A percentile compares a stretch with the other conserved stretches of the same genome.
These are phyloP conservation scores for Backusella tarrabulga DNA, from an alignment of 192 early-diverging fungal species.

Conservation along the genomic window DNA sequence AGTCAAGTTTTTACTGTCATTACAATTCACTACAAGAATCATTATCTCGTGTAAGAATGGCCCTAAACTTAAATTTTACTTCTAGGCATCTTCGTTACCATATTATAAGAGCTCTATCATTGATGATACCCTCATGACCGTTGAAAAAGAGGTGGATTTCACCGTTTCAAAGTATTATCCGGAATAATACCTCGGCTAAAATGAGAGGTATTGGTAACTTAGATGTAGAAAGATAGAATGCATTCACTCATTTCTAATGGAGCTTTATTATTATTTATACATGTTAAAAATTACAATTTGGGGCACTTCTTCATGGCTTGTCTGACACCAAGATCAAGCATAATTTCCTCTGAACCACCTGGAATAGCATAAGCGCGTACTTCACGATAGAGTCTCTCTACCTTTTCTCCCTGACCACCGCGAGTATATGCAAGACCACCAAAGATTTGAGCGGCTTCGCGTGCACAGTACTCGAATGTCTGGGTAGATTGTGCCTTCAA, in stretches of 20 bases:
- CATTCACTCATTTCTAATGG: not conserved
- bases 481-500: constrained; percentile 82
- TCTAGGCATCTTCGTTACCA: no score
- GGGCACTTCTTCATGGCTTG: constrained; percentile 61
- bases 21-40: no score
- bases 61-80: no score
- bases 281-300: not conserved
- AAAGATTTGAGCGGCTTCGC: constrained; percentile 87
- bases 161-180: no score
- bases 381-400: constrained; percentile 85
- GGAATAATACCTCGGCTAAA: no score
- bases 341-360: constrained; percentile 83
- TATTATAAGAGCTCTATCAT: no score
- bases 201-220: no score
- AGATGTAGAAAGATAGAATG: no score
- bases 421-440: constrained; percentile 78
- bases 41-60: no score
- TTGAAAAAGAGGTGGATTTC: no score
- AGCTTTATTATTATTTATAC: not conserved
- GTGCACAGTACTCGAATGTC: constrained; percentile 84
- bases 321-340: constrained; percentile 80
- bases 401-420: constrained; percentile 66
- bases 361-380: constrained; percentile 84
- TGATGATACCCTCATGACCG: no score
- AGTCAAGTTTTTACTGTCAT: no score